Evolutionary conservation across 2,329 filamentous ascomycete species (phyloP).

Genomic region (Pseudogymnoascus sp.): DNA sequence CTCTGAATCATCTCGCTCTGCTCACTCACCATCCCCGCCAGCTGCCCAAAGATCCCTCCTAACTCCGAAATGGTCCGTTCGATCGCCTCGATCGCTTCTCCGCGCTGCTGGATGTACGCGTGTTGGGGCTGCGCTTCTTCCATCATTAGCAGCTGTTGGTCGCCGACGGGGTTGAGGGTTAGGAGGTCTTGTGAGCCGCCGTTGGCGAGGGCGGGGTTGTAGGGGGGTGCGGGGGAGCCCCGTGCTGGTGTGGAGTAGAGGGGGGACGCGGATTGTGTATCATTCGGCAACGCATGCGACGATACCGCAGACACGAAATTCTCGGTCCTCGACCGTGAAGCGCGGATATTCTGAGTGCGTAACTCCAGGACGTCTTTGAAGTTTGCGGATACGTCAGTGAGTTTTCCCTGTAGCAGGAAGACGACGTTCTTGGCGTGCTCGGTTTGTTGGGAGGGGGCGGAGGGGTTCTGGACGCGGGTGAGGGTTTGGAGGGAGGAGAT

Average conservation of each 20-base stretch:
- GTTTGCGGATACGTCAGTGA: constrained; percentile 86
- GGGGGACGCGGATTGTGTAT: constrained; percentile 72
- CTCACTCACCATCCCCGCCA: constrained; percentile 94
- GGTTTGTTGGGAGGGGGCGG: constrained; percentile 70
- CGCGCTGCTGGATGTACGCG: constrained; percentile 84
- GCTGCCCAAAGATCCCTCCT: constrained; percentile 84
- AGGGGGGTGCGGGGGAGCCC: constrained; percentile 53
- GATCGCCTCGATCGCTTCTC: constrained; percentile 93
- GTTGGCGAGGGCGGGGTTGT: constrained; percentile 27
- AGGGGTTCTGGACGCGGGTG: constrained; percentile 67
- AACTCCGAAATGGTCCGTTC: constrained; percentile 91
- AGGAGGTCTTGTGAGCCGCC: constrained; percentile 58
- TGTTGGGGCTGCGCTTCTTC: constrained; percentile 84
- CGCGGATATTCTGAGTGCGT: constrained; percentile 95
- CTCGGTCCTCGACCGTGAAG: constrained; percentile 82
- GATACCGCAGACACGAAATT: constrained; percentile 92
- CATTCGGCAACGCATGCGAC: constrained; percentile 56
- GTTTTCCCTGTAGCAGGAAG: constrained; percentile 78
- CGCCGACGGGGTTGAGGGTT: constrained; percentile 74
- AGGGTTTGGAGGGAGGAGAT: constrained; percentile 76
- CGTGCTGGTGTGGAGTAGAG: constrained; percentile 73
- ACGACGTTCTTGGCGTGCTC: constrained; percentile 99
- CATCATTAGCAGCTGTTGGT: constrained; percentile 86
- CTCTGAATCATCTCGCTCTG: constrained; percentile 97
- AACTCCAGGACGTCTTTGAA: constrained; percentile 98